Evolutionary conservation across 208 protist species (phyloP).

Genomic region (Zelonia costaricensis): DNA sequence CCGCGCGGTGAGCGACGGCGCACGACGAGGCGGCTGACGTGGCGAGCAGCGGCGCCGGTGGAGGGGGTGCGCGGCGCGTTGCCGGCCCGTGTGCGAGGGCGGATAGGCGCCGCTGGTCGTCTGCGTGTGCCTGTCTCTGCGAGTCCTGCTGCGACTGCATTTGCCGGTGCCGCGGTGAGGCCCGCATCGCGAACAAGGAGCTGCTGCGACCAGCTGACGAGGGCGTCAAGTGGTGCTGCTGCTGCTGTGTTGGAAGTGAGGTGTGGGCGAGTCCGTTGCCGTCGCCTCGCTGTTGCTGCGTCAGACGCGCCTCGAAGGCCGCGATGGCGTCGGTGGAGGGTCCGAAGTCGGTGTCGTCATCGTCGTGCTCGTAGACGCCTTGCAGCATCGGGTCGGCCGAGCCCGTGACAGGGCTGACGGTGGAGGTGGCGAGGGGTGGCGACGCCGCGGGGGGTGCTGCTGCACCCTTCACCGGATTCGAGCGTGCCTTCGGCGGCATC

Average conservation of each 20-base stretch:
- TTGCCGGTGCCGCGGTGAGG: too few relatives aligned
- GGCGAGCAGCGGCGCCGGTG: neutral
- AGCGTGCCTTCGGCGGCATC: too few relatives aligned
- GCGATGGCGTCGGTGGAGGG: constrained; percentile 42
- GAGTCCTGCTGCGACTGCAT: too few relatives aligned
- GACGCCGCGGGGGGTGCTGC: too few relatives aligned
- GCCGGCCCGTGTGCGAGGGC: too few relatives aligned
- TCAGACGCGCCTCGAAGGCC: constrained; percentile 51
- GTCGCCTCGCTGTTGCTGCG: constrained; percentile 10
- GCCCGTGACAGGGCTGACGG: too few relatives aligned
- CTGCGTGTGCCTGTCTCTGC: neutral
- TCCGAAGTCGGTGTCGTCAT: constrained; percentile 41
- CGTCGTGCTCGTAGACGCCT: constrained; percentile 62
- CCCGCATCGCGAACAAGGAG: too few relatives aligned
- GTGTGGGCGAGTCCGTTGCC: too few relatives aligned
- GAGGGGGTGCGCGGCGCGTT: neutral
- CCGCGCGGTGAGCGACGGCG: neutral
- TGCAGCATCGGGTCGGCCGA: constrained; percentile 57
- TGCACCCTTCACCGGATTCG: too few relatives aligned
- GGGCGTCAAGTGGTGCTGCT: neutral
- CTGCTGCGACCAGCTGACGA: too few relatives aligned
- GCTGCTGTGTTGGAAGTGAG: too few relatives aligned
- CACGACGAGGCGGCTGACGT: constrained; percentile 1
- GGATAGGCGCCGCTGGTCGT: neutral
- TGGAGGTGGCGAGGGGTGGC: too few relatives aligned